Evolutionary conservation across 2,329 filamentous ascomycete species (phyloP), one percentile per base, ranked within the genome.

Genomic region (Aspergillus ruber): DNA sequence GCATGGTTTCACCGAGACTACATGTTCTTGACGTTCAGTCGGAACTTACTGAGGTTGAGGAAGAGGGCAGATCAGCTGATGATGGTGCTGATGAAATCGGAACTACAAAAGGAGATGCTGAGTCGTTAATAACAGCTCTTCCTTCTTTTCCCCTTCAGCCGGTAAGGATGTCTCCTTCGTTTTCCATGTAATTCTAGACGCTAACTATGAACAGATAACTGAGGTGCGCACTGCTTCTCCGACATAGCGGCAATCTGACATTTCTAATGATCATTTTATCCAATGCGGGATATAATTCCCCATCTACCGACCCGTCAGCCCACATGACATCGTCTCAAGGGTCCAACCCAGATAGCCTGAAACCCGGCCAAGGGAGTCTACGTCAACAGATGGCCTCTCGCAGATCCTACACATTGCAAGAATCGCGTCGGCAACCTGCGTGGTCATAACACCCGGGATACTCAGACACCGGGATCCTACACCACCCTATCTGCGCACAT

Each of bases 11-110:
- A 1, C 65, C 65, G n/a, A 58, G 58, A 25, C 58, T 65, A 23
- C 65, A 65, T 50, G 59, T 64, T 17, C 38, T 65, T 33, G 59
- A 64, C 13, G 56, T 62, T 36, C 54, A 62, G 21, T 53, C 60
- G 51, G 52, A 46, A 29, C 36, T 59, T 18, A 48, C 57, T 25
- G 59, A 63, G 4, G 27, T 45, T 0, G 47, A 53, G 23, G 47
- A 50, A 38, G 56, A 61, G 3, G 35, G 44, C 0, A 46, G 52
- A 20, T 47, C 47, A 39, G 17, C 43, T 29, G 32, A 44, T 33
- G 43, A 18, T 7, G 15, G 17, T 23, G 20, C 41, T 29, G 33
- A 44, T 12, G 41, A 45, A 12, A 44, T 18, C 8, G 49, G 49
- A 32, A 33, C n/a, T 15, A 21, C 43, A 27, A 51, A 48, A 3